Percentiles rank a stretch among this genome's conserved stretches.
Evolutionary conservation across 495 filamentous ascomycete species (phyloP).

Genomic region (Neurospora sp.): DNA sequence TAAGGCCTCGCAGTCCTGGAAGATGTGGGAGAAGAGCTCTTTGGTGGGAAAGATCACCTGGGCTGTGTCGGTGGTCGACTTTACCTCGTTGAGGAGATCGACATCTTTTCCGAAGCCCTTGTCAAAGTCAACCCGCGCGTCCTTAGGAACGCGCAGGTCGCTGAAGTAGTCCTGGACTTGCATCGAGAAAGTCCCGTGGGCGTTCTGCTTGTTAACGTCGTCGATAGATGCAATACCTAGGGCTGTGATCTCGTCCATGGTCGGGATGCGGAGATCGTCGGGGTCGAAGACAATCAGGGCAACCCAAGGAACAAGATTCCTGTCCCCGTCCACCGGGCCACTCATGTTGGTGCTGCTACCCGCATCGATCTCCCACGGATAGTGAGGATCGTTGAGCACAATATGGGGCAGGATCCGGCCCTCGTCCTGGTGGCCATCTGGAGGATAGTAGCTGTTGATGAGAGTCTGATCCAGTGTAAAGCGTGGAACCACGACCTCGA

Average conservation of each 20-base stretch:
- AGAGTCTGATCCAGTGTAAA: constrained; percentile 17
- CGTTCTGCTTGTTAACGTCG: constrained; percentile 3
- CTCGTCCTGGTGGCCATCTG: constrained; percentile 26
- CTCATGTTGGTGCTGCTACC: background rate
- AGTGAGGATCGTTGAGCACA: constrained; percentile 35
- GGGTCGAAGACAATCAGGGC: constrained; percentile 27
- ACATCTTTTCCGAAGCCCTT: background rate
- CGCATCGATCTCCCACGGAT: constrained; percentile 36
- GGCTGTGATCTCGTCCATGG: background rate
- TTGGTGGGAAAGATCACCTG: constrained; percentile 15
- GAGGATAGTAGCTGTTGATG: constrained; percentile 35
- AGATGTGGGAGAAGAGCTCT: no score
- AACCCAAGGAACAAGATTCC: constrained; percentile 28
- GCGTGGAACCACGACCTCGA: constrained; percentile 26
- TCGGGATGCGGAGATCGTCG: constrained; percentile 16
- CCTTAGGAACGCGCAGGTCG: background rate
- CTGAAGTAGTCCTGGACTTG: constrained; percentile 7
- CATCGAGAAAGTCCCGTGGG: constrained; percentile 5
- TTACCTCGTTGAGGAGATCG: background rate
- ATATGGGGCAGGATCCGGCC: constrained; percentile 36
- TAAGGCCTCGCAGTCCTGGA: background rate
- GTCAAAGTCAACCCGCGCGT: constrained; percentile 1
- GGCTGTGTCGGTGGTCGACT: no score
- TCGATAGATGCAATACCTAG: no score
- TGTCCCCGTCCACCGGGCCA: constrained; percentile 1